These are phyloP conservation scores for Sclerotinia borealis DNA, from an alignment of 2,329 filamentous ascomycete genomes.

Conservation along the genomic window DNA sequence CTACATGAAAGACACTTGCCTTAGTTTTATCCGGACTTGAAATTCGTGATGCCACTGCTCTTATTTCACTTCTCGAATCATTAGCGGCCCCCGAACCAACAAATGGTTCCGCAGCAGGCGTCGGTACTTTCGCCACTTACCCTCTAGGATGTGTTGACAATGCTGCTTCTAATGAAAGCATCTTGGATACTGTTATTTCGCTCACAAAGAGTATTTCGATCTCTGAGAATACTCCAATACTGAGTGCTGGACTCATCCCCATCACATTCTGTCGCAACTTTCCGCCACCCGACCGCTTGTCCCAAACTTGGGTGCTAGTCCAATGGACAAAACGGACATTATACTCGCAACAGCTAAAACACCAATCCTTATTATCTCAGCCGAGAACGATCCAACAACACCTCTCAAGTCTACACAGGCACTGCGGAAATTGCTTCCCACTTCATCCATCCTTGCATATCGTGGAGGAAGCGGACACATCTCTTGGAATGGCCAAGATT, in stretches of 20 bases:
- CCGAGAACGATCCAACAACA: slow-evolving; percentile 16
- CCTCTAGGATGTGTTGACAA: slow-evolving; percentile 17
- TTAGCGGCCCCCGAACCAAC: background rate
- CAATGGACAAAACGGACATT: background rate
- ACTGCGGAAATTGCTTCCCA: slow-evolving; percentile 13
- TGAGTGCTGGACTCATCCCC: slow-evolving; percentile 15
- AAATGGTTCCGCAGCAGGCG: background rate
- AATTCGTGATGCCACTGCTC: slow-evolving; percentile 8
- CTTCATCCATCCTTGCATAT: slow-evolving; percentile 15
- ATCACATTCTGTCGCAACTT: slow-evolving; percentile 20
- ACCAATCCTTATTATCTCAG: slow-evolving; percentile 15
- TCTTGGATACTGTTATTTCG: slow-evolving; percentile 9
- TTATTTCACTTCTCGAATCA: background rate
- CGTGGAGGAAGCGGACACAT: slow-evolving; percentile 18
- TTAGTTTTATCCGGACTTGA: slow-evolving; percentile 8
- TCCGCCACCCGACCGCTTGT: slow-evolving; percentile 14
- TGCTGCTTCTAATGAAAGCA: slow-evolving; percentile 14
- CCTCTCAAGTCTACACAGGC: slow-evolving; percentile 15
- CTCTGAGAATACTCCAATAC: slow-evolving; percentile 15
- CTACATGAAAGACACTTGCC: slow-evolving; percentile 3
- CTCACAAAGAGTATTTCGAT: slow-evolving; percentile 17
- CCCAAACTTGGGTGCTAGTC: background rate
- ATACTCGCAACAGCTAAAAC: slow-evolving; percentile 9
- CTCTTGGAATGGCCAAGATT: background rate
- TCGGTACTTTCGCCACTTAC: background rate